A percentile compares a stretch with the other conserved stretches of the same genome.
Conservation (phyloP, 108 stramenopile species). For the Cyclotella sp. region DNA sequence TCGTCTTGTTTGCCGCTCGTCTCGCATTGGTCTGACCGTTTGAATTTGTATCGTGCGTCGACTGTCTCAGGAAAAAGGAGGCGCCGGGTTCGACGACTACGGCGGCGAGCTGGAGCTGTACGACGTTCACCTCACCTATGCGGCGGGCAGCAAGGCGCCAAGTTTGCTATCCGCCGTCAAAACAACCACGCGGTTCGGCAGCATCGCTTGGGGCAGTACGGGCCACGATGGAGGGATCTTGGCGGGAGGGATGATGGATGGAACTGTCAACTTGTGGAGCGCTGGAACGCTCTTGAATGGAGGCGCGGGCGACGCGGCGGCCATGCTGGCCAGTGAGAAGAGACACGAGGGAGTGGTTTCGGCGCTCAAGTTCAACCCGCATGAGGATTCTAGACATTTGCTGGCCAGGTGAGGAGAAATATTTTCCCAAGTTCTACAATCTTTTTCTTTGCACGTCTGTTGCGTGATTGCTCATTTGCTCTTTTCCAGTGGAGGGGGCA, state of each 20-base stretch:
- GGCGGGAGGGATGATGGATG: slow-evolving; percentile 97
- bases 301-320: slow-evolving; percentile 20
- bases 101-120: no score
- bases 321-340: slow-evolving; percentile 40
- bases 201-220: slow-evolving; percentile 62
- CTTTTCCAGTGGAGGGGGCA: slow-evolving; percentile 1
- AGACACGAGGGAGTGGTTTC: slow-evolving; percentile 68
- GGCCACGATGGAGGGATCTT: slow-evolving; percentile 65
- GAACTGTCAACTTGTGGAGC: slow-evolving; percentile 92
- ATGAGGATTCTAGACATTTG: slow-evolving; percentile 67
- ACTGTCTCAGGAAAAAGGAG: no score
- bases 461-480: neutral
- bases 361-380: slow-evolving; percentile 90
- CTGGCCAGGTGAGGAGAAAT: slow-evolving; percentile 88
- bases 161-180: slow-evolving; percentile 53
- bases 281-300: slow-evolving; percentile 62
- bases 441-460: neutral
- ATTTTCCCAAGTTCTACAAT: slow-evolving; percentile 61
- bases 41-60: slow-evolving; percentile 72
- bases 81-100: slow-evolving; percentile 96
- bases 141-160: no score
- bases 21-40: no score
- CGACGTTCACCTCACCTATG: no score
- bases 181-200: slow-evolving; percentile 76
- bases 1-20: neutral